Percentiles rank a stretch among this genome's conserved stretches.
Evolutionary conservation across 75 land plant species (phyloP).

Genomic region (Sequoia sempervirens): DNA sequence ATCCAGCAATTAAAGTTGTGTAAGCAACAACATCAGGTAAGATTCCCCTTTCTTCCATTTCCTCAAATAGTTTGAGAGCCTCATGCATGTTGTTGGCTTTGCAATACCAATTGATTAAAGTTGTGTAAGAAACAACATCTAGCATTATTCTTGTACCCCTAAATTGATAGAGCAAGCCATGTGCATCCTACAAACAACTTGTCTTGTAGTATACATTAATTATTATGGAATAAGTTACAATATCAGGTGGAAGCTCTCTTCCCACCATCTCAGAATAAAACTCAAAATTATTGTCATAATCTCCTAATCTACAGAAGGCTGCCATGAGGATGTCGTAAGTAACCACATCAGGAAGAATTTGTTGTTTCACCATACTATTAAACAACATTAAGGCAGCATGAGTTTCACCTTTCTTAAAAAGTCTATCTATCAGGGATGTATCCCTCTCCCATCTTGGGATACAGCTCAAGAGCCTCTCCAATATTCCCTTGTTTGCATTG

Average conservation of each 20-base stretch:
- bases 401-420: slow-evolving; percentile 17
- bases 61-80: slow-evolving; percentile 30
- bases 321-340: slow-evolving; percentile 30
- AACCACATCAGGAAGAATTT: slow-evolving; percentile 20
- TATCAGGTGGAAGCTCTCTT: slow-evolving; percentile 11
- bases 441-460: slow-evolving; percentile 20
- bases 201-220: slow-evolving; percentile 19
- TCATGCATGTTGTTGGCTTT: slow-evolving; percentile 34
- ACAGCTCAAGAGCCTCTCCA: slow-evolving; percentile 20
- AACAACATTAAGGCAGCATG: slow-evolving; percentile 18
- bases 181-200: slow-evolving; percentile 13
- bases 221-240: slow-evolving; percentile 14
- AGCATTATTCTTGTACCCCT: slow-evolving; percentile 18
- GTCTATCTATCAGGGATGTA: slow-evolving; percentile 22
- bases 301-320: slow-evolving; percentile 18
- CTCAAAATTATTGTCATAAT: slow-evolving; percentile 25
- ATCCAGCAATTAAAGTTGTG: slow-evolving; percentile 31
- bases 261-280: slow-evolving; percentile 24
- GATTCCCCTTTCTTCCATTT: slow-evolving; percentile 38
- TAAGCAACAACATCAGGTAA: slow-evolving; percentile 44
- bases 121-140: slow-evolving; percentile 51
- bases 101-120: slow-evolving; percentile 37
- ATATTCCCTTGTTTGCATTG: slow-evolving; percentile 16
- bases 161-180: slow-evolving; percentile 22
- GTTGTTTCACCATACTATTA: slow-evolving; percentile 17